Conservation (phyloP, 2,329 filamentous ascomycete genomes). For the Ophiocordyceps camponoti-floridani region DNA sequence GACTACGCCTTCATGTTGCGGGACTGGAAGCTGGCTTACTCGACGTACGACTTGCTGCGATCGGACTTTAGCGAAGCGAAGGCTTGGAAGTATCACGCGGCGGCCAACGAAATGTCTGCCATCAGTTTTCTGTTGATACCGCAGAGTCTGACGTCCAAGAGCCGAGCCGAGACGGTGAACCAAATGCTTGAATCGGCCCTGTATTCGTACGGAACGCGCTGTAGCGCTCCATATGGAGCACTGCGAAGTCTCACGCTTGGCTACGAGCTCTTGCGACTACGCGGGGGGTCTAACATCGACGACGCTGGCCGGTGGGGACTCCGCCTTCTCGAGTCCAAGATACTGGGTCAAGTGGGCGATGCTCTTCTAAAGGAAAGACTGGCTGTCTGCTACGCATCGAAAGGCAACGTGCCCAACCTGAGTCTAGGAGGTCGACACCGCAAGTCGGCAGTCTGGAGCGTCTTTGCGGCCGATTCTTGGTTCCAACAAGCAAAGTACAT, state of each 20-base stretch:
- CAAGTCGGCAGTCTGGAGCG: slow-evolving; percentile 80
- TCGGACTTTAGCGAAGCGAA: slow-evolving; percentile 89
- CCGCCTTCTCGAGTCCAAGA: slow-evolving; percentile 58
- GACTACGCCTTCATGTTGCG: slow-evolving; percentile 95
- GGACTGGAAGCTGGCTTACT: slow-evolving; percentile 85
- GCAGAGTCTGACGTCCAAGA: slow-evolving; percentile 53
- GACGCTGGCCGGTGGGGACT: slow-evolving; percentile 77
- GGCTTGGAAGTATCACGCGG: slow-evolving; percentile 90
- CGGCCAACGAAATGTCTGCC: slow-evolving; percentile 87
- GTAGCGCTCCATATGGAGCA: slow-evolving; percentile 61
- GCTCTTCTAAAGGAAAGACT: slow-evolving; percentile 75
- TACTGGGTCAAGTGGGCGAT: slow-evolving; percentile 59
- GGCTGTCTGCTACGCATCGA: slow-evolving; percentile 65
- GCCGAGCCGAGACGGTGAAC: slow-evolving; percentile 64
- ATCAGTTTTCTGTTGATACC: slow-evolving; percentile 66
- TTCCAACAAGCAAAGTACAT: slow-evolving; percentile 56
- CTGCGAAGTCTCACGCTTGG: slow-evolving; percentile 59
- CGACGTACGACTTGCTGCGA: slow-evolving; percentile 78
- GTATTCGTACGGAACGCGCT: slow-evolving; percentile 84
- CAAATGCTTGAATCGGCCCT: slow-evolving; percentile 77
- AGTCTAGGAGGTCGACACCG: slow-evolving; percentile 54
- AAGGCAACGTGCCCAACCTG: slow-evolving; percentile 46
- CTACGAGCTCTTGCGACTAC: slow-evolving; percentile 65
- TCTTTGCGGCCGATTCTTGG: slow-evolving; percentile 74
- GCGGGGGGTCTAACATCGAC: slow-evolving; percentile 65